Conservation (phyloP, 2,329 filamentous ascomycete species). For the Claviceps humidiphila region DNA sequence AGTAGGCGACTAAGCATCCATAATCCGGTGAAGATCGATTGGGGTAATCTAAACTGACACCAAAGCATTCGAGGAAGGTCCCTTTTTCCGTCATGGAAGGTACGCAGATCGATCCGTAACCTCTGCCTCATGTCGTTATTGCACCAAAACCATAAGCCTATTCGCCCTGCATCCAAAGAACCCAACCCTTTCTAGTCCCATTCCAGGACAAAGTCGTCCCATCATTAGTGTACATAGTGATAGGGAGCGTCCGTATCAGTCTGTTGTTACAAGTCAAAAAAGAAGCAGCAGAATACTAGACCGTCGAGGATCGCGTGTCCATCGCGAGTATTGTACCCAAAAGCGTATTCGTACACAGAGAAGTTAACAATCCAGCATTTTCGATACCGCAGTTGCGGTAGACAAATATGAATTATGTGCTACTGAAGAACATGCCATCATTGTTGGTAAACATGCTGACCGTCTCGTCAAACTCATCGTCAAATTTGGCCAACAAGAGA, state of each 20-base stretch:
- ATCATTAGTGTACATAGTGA: slow-evolving; percentile 2
- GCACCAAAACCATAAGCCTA: slow-evolving; percentile 8
- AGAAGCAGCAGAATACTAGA: not conserved
- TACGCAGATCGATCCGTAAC: not conserved
- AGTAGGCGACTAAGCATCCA: not conserved
- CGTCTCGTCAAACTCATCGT: slow-evolving; percentile 36
- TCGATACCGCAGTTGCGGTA: slow-evolving; percentile 1
- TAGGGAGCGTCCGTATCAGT: slow-evolving; percentile 2
- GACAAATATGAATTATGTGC: slow-evolving; percentile 11
- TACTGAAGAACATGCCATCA: slow-evolving; percentile 40
- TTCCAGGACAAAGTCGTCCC: not conserved
- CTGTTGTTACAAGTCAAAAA: not conserved
- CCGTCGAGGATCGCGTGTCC: not conserved
- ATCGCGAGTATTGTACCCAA: not conserved
- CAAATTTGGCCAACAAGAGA: slow-evolving; percentile 40
- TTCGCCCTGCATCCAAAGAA: slow-evolving; percentile 8
- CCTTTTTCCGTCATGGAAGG: slow-evolving; percentile 6
- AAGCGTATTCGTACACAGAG: slow-evolving; percentile 7
- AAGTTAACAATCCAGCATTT: slow-evolving; percentile 2
- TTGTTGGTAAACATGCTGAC: slow-evolving; percentile 38
- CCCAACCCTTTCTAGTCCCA: not conserved
- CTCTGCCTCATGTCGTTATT: slow-evolving; percentile 5
- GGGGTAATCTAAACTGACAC: slow-evolving; percentile 9
- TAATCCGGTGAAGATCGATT: slow-evolving; percentile 11
- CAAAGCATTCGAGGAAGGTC: slow-evolving; percentile 6